phyloP scores from a whole-genome alignment of 345 rosid species.

The Eucalyptus polybractea region DNA sequence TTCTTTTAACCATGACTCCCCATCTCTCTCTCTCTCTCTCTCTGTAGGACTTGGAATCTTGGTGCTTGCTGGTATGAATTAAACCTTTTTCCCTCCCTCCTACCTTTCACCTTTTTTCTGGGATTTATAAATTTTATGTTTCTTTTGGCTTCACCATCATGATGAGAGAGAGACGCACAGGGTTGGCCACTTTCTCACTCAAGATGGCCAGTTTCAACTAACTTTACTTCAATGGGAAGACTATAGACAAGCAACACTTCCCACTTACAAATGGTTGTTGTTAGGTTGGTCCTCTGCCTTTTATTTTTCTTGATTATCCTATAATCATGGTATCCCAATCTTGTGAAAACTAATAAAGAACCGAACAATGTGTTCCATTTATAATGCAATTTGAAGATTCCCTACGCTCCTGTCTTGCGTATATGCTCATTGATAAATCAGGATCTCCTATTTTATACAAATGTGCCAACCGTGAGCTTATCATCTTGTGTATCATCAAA shows the following conservation, averaged over 20 bases:
- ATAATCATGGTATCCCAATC: neutral
- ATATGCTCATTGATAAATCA: neutral
- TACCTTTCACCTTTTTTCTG: neutral
- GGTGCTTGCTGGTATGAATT: neutral
- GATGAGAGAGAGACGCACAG: neutral
- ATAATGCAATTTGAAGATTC: neutral
- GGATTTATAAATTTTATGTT: neutral
- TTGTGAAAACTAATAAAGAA: neutral
- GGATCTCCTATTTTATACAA: neutral
- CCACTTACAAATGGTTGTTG: neutral
- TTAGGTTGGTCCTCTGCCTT: neutral
- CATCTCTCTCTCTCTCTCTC: neutral
- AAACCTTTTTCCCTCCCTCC: neutral
- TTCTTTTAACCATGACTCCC: neutral
- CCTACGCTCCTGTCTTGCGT: neutral
- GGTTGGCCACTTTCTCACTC: neutral
- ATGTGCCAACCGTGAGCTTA: neutral
- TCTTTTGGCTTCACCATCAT: neutral
- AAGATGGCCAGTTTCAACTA: neutral
- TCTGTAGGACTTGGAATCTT: neutral
- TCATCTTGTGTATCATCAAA: neutral
- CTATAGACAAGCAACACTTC: neutral
- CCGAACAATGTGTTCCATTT: neutral
- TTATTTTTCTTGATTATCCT: neutral
- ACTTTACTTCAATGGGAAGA: neutral